Percentiles rank a stretch among this genome's conserved stretches.
Evolutionary conservation across 2,329 filamentous ascomycete genomes (phyloP).

Genomic region (Tricladium varicosporioides): DNA sequence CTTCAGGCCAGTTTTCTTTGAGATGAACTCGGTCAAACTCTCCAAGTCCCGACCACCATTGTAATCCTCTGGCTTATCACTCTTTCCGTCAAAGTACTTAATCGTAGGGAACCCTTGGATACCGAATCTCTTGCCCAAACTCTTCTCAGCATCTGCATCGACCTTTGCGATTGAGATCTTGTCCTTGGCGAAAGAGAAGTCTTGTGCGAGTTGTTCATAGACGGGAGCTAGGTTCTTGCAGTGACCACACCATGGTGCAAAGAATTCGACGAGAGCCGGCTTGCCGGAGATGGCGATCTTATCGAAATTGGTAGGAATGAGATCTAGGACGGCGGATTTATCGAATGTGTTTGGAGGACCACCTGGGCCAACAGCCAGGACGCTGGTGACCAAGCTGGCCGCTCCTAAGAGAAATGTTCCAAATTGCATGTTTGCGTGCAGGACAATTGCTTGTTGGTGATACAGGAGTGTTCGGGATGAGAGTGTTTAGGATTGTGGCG

Average conservation of each 20-base stretch:
- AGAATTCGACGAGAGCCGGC: slow-evolving; percentile 96
- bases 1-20: slow-evolving; percentile 83
- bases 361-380: slow-evolving; percentile 41
- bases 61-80: slow-evolving; percentile 80
- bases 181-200: slow-evolving; percentile 68
- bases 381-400: slow-evolving; percentile 38
- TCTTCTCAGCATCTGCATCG: slow-evolving; percentile 86
- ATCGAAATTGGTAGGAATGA: slow-evolving; percentile 90
- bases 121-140: slow-evolving; percentile 80
- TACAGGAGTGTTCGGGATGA: neutral
- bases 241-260: slow-evolving; percentile 97
- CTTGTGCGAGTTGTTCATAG: slow-evolving; percentile 83
- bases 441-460: neutral
- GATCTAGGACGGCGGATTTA: slow-evolving; percentile 83
- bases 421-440: slow-evolving; percentile 22
- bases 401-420: slow-evolving; percentile 56
- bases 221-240: slow-evolving; percentile 96
- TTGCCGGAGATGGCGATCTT: slow-evolving; percentile 85
- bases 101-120: slow-evolving; percentile 95
- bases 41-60: slow-evolving; percentile 84
- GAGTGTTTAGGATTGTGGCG: neutral
- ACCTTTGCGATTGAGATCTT: slow-evolving; percentile 91
- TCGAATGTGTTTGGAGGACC: slow-evolving; percentile 44
- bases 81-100: slow-evolving; percentile 98
- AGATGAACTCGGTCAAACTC: slow-evolving; percentile 75